Base-by-base conservation (phyloP, 2,329 filamentous ascomycete genomes). In the Penicillium sp. region DNA sequence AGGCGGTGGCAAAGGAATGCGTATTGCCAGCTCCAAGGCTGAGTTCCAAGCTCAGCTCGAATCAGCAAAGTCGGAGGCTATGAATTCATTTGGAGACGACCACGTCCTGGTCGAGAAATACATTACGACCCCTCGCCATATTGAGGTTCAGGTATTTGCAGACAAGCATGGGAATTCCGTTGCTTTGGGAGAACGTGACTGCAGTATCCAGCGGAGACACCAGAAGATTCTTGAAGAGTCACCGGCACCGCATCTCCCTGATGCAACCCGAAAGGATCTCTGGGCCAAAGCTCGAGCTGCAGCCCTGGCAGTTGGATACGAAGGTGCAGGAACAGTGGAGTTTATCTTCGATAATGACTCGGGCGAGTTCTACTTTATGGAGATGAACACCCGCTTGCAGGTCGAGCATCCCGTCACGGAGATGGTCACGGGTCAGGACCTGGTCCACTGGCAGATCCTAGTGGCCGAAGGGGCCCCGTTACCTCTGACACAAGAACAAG, bases 391-490 rank as follows among this genome's bases (percentile, higher is more conserved):
- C 0, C 82, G 94, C 46, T 77, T 99, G 18, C 94, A 99, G 72
- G 94, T 99, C 44, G 94, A 99, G 74, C 94, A 99, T 65, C 94
- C 94, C 0, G 94, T 97, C 18, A 97, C 86, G 0, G 88, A 92
- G 67, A 85, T 88, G 79, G 84, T 89, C 2, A 89, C 86, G 9
- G 85, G 82, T 0, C 80, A 89, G 44, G 88, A 92, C 65, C 75
- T 99, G 31, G 94, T 99, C 4, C 87, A 92, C 67, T 99, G 94
- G 94, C 94, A 99, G 74, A 90, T 99, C 66, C 77, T 88, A 63
- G 88, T 97, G 39, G 89, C 92, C 42, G 83, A 87, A 63, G 87
- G 86, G 16, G 81, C 82, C n/a, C 77, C 75, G 45, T 75, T 89
- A 5, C 86, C 87, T 1, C 72, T 89, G 14, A 84, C 80, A 0